Percentiles rank a stretch among this genome's conserved stretches.
Conservation (phyloP, 805 yeast genomes). For the Candida manassasensis region DNA sequence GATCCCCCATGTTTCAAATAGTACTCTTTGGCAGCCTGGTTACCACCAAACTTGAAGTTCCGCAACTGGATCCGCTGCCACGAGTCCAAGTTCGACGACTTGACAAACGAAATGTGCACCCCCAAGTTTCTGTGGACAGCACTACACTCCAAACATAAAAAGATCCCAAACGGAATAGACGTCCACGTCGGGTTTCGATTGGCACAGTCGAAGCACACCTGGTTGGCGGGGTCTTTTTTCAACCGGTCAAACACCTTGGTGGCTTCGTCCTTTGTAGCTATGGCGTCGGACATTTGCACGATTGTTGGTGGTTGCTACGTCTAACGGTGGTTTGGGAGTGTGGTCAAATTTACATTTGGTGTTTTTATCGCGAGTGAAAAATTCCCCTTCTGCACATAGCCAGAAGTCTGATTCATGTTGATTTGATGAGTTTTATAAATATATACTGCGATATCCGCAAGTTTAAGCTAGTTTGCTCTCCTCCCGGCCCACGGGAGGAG, state of each 20-base stretch:
- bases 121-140: constrained; percentile 95
- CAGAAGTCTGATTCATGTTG: no score
- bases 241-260: constrained; percentile 59
- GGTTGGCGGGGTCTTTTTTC: constrained; percentile 66
- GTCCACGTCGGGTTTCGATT: constrained; percentile 98
- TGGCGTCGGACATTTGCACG: constrained; percentile 43
- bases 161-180: constrained; percentile 91
- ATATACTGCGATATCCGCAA: no score
- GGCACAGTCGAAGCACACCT: constrained; percentile 88
- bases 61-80: constrained; percentile 92
- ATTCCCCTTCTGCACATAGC: background rate
- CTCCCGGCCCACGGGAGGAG: no score
- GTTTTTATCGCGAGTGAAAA: constrained; percentile 3
- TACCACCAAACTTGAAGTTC: constrained; percentile 92
- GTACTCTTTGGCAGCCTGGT: constrained; percentile 77
- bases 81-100: constrained; percentile 85
- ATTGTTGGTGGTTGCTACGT: no score
- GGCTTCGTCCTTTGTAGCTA: constrained; percentile 68
- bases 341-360: background rate
- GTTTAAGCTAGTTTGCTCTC: no score
- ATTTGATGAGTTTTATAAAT: no score
- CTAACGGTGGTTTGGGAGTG: constrained; percentile 1
- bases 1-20: constrained; percentile 84
- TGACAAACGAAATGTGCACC: constrained; percentile 92
- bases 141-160: constrained; percentile 90